phyloP scores from a whole-genome alignment of 495 filamentous ascomycete genomes.

The Neurospora hispaniola region DNA sequence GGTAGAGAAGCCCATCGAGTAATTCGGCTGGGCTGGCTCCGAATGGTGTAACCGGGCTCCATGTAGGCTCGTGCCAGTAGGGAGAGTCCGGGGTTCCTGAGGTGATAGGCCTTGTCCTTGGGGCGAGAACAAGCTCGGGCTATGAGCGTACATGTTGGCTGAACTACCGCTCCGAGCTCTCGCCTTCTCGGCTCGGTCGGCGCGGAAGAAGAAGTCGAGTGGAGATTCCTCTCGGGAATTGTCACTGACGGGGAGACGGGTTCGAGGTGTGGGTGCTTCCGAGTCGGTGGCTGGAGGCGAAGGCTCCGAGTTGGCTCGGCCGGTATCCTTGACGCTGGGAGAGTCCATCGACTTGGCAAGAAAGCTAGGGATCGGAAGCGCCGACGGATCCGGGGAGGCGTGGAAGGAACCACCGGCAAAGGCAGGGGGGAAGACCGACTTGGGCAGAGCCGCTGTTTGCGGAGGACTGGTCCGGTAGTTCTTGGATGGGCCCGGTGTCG shows the following conservation, averaged over 20 bases:
- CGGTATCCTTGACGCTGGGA: conserved; percentile 25
- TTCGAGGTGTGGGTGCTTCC: conserved; percentile 30
- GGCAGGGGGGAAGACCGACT: conserved; percentile 40
- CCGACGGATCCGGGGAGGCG: conserved; percentile 82
- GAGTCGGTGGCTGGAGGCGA: conserved; percentile 32
- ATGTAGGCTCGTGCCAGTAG: conserved; percentile 16
- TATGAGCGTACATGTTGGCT: conserved; percentile 17
- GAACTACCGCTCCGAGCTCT: conserved; percentile 41
- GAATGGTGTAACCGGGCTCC: conserved; percentile 12
- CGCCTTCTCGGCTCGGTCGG: conserved; percentile 67
- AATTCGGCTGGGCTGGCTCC: conserved; percentile 18
- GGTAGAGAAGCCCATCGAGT: conserved; percentile 47
- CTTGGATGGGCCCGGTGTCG: conserved; percentile 25
- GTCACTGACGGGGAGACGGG: conserved; percentile 10
- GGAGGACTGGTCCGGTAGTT: conserved; percentile 33
- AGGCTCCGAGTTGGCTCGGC: conserved; percentile 21
- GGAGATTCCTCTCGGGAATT: conserved; percentile 54
- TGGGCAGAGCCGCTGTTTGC: conserved; percentile 15
- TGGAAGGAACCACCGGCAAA: conserved; percentile 96
- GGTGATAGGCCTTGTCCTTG: conserved; percentile 22
- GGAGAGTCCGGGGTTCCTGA: conserved; percentile 25
- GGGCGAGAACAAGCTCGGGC: conserved; percentile 26
- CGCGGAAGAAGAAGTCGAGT: conserved; percentile 79
- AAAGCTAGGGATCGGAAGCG: conserved; percentile 89
- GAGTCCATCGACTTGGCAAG: conserved; percentile 70